Percentiles rank a stretch among this genome's conserved stretches.
phyloP scores from a whole-genome alignment of 1,139 yeast genomes.

The Ogataea hybrid region DNA sequence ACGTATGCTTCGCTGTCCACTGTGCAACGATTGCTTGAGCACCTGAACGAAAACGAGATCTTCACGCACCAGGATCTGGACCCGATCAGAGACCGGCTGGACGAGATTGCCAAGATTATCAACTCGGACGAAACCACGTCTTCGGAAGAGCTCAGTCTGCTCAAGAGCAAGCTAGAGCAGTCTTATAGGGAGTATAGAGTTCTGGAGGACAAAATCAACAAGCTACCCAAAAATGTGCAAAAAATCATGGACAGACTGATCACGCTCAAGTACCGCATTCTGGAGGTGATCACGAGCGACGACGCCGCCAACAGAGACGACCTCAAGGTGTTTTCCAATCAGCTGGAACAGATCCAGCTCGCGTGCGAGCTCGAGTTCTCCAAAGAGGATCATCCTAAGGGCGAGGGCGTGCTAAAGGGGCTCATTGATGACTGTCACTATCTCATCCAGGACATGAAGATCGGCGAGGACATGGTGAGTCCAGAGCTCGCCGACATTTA shows the following conservation, averaged over 20 bases:
- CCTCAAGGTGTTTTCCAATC: constrained; percentile 12
- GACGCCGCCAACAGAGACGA: constrained; percentile 17
- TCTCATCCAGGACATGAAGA: constrained; percentile 64
- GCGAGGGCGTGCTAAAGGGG: constrained; percentile 69
- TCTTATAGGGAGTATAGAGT: constrained; percentile 54
- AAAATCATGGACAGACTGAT: constrained; percentile 51
- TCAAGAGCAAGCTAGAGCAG: constrained; percentile 57
- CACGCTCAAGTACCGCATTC: constrained; percentile 39
- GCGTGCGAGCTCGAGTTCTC: constrained; percentile 32
- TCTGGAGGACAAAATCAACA: constrained; percentile 51
- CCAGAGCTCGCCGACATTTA: constrained; percentile 49
- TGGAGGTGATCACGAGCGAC: constrained; percentile 23
- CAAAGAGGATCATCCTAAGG: constrained; percentile 36
- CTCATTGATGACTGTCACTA: constrained; percentile 80
- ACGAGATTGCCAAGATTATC: constrained; percentile 65
- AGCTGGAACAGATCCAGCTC: constrained; percentile 22
- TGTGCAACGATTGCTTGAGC: constrained; percentile 77
- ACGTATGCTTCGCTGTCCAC: constrained; percentile 87
- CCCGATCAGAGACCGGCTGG: constrained; percentile 70
- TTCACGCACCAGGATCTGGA: constrained; percentile 79
- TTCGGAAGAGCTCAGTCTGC: constrained; percentile 48
- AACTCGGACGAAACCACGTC: constrained; percentile 39
- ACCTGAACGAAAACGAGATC: constrained; percentile 74
- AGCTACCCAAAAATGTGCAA: constrained; percentile 53
- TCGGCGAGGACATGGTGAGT: constrained; percentile 51